Evolutionary conservation across 768 basidiomycete genomes (phyloP).

Genomic region (Neoboletus magnificus): DNA sequence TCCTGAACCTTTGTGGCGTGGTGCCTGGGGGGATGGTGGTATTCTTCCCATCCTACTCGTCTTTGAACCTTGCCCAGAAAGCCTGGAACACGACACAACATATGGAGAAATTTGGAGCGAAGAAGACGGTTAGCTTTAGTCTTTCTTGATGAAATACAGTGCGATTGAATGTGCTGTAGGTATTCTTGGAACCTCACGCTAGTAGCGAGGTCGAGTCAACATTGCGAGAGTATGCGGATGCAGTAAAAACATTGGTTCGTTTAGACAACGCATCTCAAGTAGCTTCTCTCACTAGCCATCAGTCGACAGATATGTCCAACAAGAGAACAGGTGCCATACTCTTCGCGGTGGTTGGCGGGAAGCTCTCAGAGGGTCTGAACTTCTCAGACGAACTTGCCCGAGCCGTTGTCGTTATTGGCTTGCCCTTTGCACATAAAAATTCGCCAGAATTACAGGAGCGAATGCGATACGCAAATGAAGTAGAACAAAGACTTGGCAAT

Average conservation of each 20-base stretch:
- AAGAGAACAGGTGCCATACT: constrained; percentile 67
- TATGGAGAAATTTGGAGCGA: constrained; percentile 56
- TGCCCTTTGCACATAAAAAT: constrained; percentile 91
- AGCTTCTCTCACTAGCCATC: constrained; percentile 3
- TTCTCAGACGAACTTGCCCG: constrained; percentile 81
- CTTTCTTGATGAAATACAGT: background rate
- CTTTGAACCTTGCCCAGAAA: constrained; percentile 62
- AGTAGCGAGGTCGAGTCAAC: constrained; percentile 68
- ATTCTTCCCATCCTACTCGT: constrained; percentile 91
- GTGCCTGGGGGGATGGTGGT: constrained; percentile 89
- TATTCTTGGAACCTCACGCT: constrained; percentile 87
- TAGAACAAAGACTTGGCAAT: constrained; percentile 45
- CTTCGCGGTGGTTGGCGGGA: constrained; percentile 94
- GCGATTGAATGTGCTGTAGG: constrained; percentile 38
- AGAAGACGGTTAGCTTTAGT: constrained; percentile 62
- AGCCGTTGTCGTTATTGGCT: constrained; percentile 80
- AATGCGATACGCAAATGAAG: constrained; percentile 78
- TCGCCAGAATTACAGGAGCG: constrained; percentile 89
- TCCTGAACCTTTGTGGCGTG: constrained; percentile 75
- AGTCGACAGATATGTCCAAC: constrained; percentile 23
- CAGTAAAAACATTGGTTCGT: constrained; percentile 34
- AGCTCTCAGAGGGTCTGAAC: constrained; percentile 90
- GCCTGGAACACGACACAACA: constrained; percentile 64
- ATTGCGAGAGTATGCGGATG: constrained; percentile 67
- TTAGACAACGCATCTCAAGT: background rate